Percentiles rank a stretch among this genome's conserved stretches.
Conservation (phyloP, 441 rosid genomes). For the Codiaeum variegatum region DNA sequence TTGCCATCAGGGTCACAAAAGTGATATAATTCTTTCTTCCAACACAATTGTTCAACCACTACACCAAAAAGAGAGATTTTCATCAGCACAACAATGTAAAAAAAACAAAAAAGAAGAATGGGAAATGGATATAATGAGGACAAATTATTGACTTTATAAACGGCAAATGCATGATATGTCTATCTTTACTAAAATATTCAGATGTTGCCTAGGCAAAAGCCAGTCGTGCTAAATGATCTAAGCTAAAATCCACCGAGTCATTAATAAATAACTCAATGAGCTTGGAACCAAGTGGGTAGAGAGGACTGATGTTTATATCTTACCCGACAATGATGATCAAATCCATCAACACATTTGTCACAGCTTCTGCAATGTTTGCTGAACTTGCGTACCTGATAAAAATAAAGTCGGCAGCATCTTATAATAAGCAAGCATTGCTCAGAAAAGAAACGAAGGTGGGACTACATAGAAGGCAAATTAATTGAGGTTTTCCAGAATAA, state of each 20-base stretch:
- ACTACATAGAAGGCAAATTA: conserved; percentile 1
- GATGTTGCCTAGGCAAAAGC: not conserved
- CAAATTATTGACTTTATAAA: not conserved
- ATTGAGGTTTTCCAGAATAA: conserved; percentile 7
- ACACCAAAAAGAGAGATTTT: conserved; percentile 31
- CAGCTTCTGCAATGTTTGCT: conserved; percentile 99
- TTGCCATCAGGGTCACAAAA: conserved; percentile 85
- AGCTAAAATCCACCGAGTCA: not conserved
- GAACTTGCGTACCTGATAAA: conserved; percentile 67
- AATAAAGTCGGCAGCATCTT: conserved; percentile 12
- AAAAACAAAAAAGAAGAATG: not conserved
- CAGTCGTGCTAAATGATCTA: not conserved
- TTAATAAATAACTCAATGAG: not conserved
- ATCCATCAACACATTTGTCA: conserved; percentile 91
- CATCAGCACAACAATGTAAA: conserved; percentile 2
- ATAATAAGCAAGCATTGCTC: not conserved
- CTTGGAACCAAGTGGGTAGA: not conserved
- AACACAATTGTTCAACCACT: conserved; percentile 97
- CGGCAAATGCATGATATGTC: not conserved
- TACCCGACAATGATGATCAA: conserved; percentile 98
- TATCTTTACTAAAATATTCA: not conserved
- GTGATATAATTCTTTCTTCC: conserved; percentile 86
- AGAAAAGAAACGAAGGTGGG: not conserved
- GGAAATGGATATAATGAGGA: not conserved
- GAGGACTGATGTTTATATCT: conserved; percentile 22